phyloP scores from a whole-genome alignment of 768 basidiomycete species.

The Lactarius hengduanensis region DNA sequence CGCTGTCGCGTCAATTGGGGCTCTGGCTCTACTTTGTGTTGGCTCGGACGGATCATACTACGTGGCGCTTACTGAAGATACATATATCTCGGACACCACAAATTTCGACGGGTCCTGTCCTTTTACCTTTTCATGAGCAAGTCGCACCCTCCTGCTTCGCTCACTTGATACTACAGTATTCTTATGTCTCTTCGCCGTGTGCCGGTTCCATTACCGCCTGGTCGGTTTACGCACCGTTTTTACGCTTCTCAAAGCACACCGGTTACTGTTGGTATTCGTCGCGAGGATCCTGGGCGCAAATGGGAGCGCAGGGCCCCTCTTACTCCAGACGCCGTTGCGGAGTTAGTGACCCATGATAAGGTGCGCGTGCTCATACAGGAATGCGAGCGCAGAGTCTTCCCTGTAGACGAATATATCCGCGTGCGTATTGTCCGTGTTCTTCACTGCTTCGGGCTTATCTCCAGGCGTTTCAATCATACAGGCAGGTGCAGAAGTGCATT shows the following conservation, averaged over 20 bases:
- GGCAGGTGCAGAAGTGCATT: constrained; percentile 74
- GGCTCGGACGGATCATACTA: constrained; percentile 10
- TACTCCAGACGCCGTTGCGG: constrained; percentile 68
- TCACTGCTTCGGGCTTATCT: constrained; percentile 2
- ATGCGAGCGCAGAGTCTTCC: constrained; percentile 74
- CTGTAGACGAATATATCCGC: constrained; percentile 58
- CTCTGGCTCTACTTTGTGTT: background rate
- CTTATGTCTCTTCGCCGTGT: constrained; percentile 25
- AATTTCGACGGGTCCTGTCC: background rate
- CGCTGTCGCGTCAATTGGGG: background rate
- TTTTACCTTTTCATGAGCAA: background rate
- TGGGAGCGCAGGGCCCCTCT: constrained; percentile 89
- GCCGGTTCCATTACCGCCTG: constrained; percentile 11
- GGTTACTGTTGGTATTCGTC: constrained; percentile 56
- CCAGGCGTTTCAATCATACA: constrained; percentile 33
- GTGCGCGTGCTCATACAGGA: constrained; percentile 72
- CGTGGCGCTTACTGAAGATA: background rate
- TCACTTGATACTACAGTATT: background rate
- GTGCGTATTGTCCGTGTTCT: constrained; percentile 41
- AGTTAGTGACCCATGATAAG: constrained; percentile 53
- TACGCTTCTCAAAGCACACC: constrained; percentile 13
- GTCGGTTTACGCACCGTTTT: constrained; percentile 2
- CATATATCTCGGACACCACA: background rate
- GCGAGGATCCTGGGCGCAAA: constrained; percentile 75
- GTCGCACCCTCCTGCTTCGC: background rate